Conservation (phyloP, 352 stramenopile species). For the Pythium rhizo-oryzae region DNA sequence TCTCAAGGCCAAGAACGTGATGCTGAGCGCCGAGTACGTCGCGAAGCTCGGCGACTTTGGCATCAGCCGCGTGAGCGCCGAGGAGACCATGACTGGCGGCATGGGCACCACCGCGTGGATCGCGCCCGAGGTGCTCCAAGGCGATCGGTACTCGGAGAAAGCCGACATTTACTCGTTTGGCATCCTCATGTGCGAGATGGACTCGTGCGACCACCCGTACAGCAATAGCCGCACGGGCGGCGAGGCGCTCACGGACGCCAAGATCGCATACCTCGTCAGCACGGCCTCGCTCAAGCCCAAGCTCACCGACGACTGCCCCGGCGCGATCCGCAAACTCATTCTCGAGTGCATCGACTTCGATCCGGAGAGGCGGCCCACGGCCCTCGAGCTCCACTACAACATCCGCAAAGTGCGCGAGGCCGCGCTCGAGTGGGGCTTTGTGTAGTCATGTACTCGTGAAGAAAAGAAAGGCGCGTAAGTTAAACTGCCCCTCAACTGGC, state of each 20-base stretch:
- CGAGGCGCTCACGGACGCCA: slow-evolving; percentile 12
- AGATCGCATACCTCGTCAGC: slow-evolving; percentile 31
- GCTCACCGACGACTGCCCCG: slow-evolving; percentile 54
- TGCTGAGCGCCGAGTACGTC: slow-evolving; percentile 35
- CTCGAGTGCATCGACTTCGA: slow-evolving; percentile 55
- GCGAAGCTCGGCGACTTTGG: slow-evolving; percentile 67
- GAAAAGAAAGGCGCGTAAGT: not conserved
- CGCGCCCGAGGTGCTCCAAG: slow-evolving; percentile 39
- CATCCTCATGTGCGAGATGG: slow-evolving; percentile 41
- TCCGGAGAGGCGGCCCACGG: slow-evolving; percentile 55
- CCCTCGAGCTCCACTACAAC: slow-evolving; percentile 71
- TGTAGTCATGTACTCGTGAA: not conserved
- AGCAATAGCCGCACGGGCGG: slow-evolving; percentile 30
- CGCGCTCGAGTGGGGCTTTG: slow-evolving; percentile 15
- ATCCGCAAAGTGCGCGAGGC: slow-evolving; percentile 30
- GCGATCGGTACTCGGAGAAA: slow-evolving; percentile 24
- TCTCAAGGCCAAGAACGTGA: slow-evolving; percentile 67
- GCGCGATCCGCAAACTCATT: slow-evolving; percentile 46
- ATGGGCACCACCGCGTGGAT: slow-evolving; percentile 46
- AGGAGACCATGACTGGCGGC: slow-evolving; percentile 33
- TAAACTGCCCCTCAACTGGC: not conserved
- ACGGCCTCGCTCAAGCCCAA: slow-evolving; percentile 47
- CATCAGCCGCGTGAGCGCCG: slow-evolving; percentile 40
- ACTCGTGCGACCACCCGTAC: slow-evolving; percentile 40
- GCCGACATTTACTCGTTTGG: slow-evolving; percentile 41